phyloP scores from a whole-genome alignment of 1,284 basidiomycete species.

The Athelia sp. region DNA sequence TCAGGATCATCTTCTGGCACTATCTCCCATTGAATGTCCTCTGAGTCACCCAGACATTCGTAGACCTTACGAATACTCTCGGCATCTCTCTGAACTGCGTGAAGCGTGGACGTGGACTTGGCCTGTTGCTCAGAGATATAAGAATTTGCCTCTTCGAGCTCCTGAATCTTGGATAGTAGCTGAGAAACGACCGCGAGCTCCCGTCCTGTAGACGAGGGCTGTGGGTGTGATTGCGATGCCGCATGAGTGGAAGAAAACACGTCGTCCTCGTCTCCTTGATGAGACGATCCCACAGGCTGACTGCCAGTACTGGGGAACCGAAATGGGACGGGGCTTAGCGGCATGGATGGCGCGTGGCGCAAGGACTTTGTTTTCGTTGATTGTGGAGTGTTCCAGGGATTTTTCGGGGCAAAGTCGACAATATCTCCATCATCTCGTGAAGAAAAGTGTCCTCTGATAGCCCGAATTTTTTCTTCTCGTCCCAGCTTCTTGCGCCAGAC shows the following conservation, averaged over 20 bases:
- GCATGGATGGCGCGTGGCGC: background rate
- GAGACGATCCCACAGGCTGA: constrained; percentile 19
- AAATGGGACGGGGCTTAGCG: background rate
- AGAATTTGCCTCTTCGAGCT: constrained; percentile 72
- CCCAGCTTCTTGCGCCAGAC: constrained; percentile 47
- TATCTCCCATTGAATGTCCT: constrained; percentile 40
- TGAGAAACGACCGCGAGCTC: constrained; percentile 64
- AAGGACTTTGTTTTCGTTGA: background rate
- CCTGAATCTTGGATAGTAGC: constrained; percentile 72
- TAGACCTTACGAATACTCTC: constrained; percentile 67
- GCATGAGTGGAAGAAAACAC: constrained; percentile 7
- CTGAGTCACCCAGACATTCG: constrained; percentile 60
- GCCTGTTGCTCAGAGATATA: constrained; percentile 66
- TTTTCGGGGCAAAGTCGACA: constrained; percentile 59
- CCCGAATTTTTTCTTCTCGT: constrained; percentile 48
- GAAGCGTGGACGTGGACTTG: constrained; percentile 54
- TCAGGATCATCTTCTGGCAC: constrained; percentile 29
- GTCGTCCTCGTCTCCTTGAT: background rate
- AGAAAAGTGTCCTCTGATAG: constrained; percentile 33
- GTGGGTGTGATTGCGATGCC: constrained; percentile 4
- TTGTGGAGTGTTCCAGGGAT: constrained; percentile 17
- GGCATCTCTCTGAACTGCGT: constrained; percentile 66
- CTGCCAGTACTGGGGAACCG: constrained; percentile 14
- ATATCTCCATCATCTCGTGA: constrained; percentile 17
- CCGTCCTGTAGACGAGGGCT: constrained; percentile 10